Evolutionary conservation across 805 yeast genomes (phyloP), one percentile per base, ranked within the genome.

Genomic region (Hemisphaericaspora nanyangensis): DNA sequence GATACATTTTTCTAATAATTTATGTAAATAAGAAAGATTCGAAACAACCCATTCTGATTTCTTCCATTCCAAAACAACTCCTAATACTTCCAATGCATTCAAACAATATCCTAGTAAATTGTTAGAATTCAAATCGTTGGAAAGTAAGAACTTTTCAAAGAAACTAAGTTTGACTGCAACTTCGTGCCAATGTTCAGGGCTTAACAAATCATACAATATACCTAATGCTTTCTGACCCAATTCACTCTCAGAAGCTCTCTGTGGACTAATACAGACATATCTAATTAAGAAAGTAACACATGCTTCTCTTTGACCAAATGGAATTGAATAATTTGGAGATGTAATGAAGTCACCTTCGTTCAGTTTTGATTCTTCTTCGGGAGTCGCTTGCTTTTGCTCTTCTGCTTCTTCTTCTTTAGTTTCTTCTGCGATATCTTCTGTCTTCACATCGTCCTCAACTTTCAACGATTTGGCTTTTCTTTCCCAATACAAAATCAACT

Each of bases 21-120:
- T 76, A 47, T 85, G 90, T 24, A 95, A 72, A 25, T 82, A 78
- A 1, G 72, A 67, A 28, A 89, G 60, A 46, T 89, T 85, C 2
- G 78, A 75, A 30, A 84, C 63, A 38, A 93, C 82, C 97, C 97
- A 93, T 11, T 71, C 77, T 0, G 84, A 61, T 2, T 79, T 59
- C 60, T 85, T 85, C 74, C 88, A 85, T 46, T 82, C 85, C 38
- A 93, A 66, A 1, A 89, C 88, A 32, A 89, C 85, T 8, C 83
- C 81, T 32, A 93, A 70, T 0, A 93, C 97, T 56, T 88, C 96
- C 35, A 95, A 63, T 0, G 99, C 95, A 61, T 93, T 95, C 52
- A 90, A 68, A 49, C 95, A 85, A 49, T 85, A 83, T 2, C 89
- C 87, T 17, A 88, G 58, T 29, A 85, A 72, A 44, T 81, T 81